Percentiles rank a stretch among this genome's conserved stretches.
Evolutionary conservation across 306 rosid genomes (phyloP).

Genomic region (Begonia masoniana): DNA sequence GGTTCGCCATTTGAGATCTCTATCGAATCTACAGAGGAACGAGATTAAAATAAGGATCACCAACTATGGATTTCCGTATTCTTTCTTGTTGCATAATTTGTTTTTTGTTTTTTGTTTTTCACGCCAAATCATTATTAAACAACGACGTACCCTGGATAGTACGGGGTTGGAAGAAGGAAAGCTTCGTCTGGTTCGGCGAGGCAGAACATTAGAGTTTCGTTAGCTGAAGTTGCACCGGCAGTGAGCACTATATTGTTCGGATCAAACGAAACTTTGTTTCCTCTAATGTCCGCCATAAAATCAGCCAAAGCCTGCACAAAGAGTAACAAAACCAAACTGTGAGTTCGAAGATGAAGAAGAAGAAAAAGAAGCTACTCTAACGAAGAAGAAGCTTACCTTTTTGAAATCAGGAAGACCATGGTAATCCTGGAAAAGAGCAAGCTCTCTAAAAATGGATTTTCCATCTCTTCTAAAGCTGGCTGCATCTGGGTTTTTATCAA

Average conservation of each 20-base stretch:
- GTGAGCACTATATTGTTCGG: slow-evolving; percentile 46
- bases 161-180: slow-evolving; percentile 63
- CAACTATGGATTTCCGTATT: too few relatives aligned
- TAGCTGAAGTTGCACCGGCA: slow-evolving; percentile 64
- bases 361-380: too few relatives aligned
- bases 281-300: slow-evolving; percentile 60
- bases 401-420: slow-evolving; percentile 86
- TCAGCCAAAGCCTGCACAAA: slow-evolving; percentile 35
- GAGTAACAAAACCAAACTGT: neutral
- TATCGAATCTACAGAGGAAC: slow-evolving; percentile 34
- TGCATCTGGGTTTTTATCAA: slow-evolving; percentile 59
- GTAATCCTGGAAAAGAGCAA: slow-evolving; percentile 93
- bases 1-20: slow-evolving; percentile 71
- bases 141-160: slow-evolving; percentile 53
- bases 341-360: neutral
- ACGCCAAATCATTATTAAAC: too few relatives aligned
- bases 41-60: too few relatives aligned
- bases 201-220: slow-evolving; percentile 67
- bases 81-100: too few relatives aligned
- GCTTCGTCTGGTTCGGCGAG: slow-evolving; percentile 52
- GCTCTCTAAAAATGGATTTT: slow-evolving; percentile 69
- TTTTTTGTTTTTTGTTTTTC: too few relatives aligned
- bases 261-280: slow-evolving; percentile 43
- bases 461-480: slow-evolving; percentile 62
- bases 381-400: slow-evolving; percentile 11